Evolutionary conservation across 768 basidiomycete species (phyloP), one percentile per base, ranked within the genome.

Genomic region (Lepiota subincarnata): DNA sequence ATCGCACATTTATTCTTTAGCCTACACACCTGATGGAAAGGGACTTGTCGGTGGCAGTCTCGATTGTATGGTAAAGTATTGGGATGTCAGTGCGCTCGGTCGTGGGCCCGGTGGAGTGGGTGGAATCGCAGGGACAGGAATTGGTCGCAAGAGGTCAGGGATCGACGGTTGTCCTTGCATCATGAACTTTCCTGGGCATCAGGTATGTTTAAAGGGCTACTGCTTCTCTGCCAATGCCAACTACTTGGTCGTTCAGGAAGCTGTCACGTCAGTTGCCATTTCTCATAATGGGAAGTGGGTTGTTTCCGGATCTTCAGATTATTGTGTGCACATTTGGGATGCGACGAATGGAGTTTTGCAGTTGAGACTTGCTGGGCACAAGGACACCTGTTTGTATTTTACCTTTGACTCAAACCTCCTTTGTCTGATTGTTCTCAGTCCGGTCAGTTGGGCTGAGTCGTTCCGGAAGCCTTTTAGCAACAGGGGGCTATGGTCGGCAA

Each of bases 1-100:
- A 92, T 66, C 76, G 78, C 57, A 87, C 92, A 61, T 84, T 83
- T 45, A 88, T 92, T 31, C 92, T 92, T 66, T 92, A 7, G 89
- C 89, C n/a, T 98, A 96, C 70, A 91, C 91, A 3, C 92, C 91
- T 0, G 94, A 96, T 64, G 93, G 93, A 36, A 83, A 84, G 65
- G 88, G 86, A 2, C 74, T 98, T 60, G 88, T 97, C 5, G 91
- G 87, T 57, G 95, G 92, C 34, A 91, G 89, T 69, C 70, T 92
- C 60, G 91, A 92, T 65, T 84, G 87, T 73, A 89, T 86, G 44
- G 63, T 93, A 56, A 88, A 90, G 66, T 82, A 86, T 55, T 92
- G 91, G 88, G 89, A 92, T 63, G 75, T 92, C 13, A 82, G 83
- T 62, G 84, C 81, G 46, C 76, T 96, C 60, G 83, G 89, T 34